Percentiles rank a stretch among this genome's conserved stretches.
Evolutionary conservation across 2,329 filamentous ascomycete species (phyloP).

Genomic region (Fusarium metavorans): DNA sequence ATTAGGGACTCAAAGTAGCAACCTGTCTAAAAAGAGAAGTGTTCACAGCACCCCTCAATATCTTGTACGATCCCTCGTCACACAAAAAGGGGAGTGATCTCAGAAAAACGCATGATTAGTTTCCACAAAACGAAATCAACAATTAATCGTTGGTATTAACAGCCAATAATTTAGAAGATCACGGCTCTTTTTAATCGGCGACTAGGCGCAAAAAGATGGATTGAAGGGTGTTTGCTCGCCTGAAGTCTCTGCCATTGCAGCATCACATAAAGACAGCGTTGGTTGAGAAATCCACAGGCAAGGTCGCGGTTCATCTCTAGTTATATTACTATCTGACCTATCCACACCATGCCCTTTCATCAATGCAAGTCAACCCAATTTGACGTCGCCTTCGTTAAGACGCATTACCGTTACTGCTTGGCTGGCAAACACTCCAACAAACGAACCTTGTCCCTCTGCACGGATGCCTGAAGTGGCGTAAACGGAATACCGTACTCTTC

Average conservation of each 20-base stretch:
- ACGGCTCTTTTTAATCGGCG: too few species aligned
- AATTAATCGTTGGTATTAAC: too few species aligned
- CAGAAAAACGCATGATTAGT: too few species aligned
- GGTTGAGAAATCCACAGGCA: background rate
- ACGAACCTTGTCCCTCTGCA: conserved; percentile 1
- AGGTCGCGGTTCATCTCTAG: background rate
- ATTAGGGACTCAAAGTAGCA: too few species aligned
- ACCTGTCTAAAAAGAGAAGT: too few species aligned
- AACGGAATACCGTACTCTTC: conserved; percentile 14
- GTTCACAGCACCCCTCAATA: too few species aligned
- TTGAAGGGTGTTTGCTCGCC: background rate
- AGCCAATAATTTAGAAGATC: too few species aligned
- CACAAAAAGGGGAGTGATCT: too few species aligned
- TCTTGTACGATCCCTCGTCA: too few species aligned
- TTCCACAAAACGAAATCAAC: too few species aligned
- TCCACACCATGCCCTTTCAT: background rate
- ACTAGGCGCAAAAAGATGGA: background rate
- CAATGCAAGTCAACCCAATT: background rate
- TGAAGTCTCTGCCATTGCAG: background rate
- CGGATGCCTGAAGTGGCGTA: background rate
- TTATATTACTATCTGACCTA: background rate
- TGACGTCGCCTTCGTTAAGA: background rate
- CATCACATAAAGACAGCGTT: background rate
- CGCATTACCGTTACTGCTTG: background rate
- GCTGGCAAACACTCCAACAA: background rate